Evolutionary conservation across 2,329 filamentous ascomycete species (phyloP).

Genomic region (Onygenales sp.): DNA sequence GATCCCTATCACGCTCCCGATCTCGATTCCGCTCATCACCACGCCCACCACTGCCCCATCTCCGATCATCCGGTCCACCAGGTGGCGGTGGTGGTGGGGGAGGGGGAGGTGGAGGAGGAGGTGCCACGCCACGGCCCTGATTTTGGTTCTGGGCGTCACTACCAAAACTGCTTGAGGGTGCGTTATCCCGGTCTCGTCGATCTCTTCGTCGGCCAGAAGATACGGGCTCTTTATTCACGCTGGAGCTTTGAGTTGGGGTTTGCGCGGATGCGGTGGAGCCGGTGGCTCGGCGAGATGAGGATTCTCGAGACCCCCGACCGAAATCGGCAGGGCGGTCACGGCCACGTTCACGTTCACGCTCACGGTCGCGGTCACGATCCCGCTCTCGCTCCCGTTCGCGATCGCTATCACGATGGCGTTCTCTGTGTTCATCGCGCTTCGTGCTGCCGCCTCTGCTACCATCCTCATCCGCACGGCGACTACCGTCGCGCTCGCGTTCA

Average conservation of each 20-base stretch:
- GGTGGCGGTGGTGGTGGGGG: conserved; percentile 2
- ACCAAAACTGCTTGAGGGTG: not conserved
- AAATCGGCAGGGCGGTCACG: conserved; percentile 1
- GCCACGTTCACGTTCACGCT: conserved; percentile 11
- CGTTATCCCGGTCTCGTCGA: conserved; percentile 6
- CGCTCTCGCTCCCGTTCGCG: conserved; percentile 15
- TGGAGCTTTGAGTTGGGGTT: not conserved
- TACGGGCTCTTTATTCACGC: conserved; percentile 1
- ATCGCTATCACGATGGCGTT: conserved; percentile 21
- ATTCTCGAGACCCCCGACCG: conserved; percentile 6
- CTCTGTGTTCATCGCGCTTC: conserved; percentile 29
- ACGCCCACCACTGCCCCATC: conserved; percentile 6
- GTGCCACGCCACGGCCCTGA: not conserved
- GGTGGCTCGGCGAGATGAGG: conserved; percentile 3
- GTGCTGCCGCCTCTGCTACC: conserved; percentile 15
- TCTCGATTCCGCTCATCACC: conserved; percentile 5
- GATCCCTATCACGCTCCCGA: conserved; percentile 5
- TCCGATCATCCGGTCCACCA: conserved; percentile 2
- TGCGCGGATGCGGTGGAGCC: too few relatives aligned
- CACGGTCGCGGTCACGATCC: conserved; percentile 9
- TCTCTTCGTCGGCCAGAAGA: conserved; percentile 5
- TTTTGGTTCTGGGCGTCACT: not conserved
- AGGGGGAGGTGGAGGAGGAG: conserved; percentile 2
- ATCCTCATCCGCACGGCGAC: conserved; percentile 21
- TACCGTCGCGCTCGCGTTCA: conserved; percentile 20